Evolutionary conservation across 2,329 filamentous ascomycete species (phyloP).

Genomic region (Colletotrichum tabaci): DNA sequence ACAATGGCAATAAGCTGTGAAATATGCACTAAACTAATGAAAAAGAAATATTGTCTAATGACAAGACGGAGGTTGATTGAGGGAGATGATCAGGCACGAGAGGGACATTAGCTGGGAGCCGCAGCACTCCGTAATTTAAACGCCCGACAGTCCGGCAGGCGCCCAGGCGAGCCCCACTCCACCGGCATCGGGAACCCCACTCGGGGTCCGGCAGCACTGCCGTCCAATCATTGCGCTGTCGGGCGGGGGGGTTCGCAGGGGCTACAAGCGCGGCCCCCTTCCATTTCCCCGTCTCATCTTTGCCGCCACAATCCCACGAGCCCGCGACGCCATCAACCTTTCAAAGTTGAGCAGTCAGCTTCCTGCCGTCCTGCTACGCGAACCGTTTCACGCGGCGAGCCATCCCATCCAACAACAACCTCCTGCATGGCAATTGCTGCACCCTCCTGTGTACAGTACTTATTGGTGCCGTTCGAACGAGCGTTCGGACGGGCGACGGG

Average conservation of each 20-base stretch:
- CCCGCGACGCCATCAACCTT: slow-evolving; percentile 36
- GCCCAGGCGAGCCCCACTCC: slow-evolving; percentile 7
- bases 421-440: neutral
- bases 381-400: slow-evolving; percentile 39
- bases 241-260: neutral
- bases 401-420: slow-evolving; percentile 22
- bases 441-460: neutral
- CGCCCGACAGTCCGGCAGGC: slow-evolving; percentile 26
- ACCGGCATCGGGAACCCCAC: slow-evolving; percentile 1
- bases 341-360: slow-evolving; percentile 11
- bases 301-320: slow-evolving; percentile 22
- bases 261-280: slow-evolving; percentile 30
- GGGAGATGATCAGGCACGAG: no score
- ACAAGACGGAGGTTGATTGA: no score
- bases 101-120: no score
- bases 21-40: no score
- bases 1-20: neutral
- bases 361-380: slow-evolving; percentile 36
- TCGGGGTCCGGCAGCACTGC: slow-evolving; percentile 6
- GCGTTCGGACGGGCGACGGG: slow-evolving; percentile 30
- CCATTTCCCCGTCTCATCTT: slow-evolving; percentile 39
- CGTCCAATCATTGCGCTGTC: slow-evolving; percentile 17
- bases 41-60: no score
- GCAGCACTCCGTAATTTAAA: neutral
- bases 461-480: slow-evolving; percentile 8